Evolutionary conservation across 1,139 yeast genomes (phyloP).

Genomic region (Kurtzmaniella quercitrusa): DNA sequence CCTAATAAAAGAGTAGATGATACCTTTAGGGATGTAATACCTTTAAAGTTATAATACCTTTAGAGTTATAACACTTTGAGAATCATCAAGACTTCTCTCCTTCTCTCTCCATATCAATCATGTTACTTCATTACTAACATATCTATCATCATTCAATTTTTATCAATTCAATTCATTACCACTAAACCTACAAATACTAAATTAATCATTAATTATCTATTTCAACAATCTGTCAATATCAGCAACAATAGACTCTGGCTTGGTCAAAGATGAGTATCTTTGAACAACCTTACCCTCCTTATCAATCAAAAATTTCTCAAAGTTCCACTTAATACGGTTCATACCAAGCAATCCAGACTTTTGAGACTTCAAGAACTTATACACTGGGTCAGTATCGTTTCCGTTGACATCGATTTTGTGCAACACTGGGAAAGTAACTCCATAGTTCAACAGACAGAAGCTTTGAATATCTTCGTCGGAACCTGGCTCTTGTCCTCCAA

Average conservation of each 20-base stretch:
- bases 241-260: conserved; percentile 32
- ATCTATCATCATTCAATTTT: too few species aligned
- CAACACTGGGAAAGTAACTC: conserved; percentile 83
- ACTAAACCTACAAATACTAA: neutral
- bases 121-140: neutral
- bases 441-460: conserved; percentile 38
- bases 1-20: too few species aligned
- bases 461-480: conserved; percentile 34
- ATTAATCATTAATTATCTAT: conserved; percentile 1
- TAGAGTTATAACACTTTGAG: too few species aligned
- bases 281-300: conserved; percentile 44
- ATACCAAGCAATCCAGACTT: conserved; percentile 43
- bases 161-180: neutral
- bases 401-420: conserved; percentile 91
- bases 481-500: conserved; percentile 50
- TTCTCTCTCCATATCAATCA: too few species aligned
- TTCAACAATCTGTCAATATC: conserved; percentile 39
- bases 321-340: conserved; percentile 48
- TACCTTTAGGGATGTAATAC: too few species aligned
- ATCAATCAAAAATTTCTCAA: conserved; percentile 46
- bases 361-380: conserved; percentile 62
- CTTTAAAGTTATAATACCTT: too few species aligned
- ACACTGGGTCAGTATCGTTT: conserved; percentile 72
- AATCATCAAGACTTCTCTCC: too few species aligned
- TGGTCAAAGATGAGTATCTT: conserved; percentile 40